Conservation (phyloP, 2,329 filamentous ascomycete species). For the Calonectria honghensis region DNA sequence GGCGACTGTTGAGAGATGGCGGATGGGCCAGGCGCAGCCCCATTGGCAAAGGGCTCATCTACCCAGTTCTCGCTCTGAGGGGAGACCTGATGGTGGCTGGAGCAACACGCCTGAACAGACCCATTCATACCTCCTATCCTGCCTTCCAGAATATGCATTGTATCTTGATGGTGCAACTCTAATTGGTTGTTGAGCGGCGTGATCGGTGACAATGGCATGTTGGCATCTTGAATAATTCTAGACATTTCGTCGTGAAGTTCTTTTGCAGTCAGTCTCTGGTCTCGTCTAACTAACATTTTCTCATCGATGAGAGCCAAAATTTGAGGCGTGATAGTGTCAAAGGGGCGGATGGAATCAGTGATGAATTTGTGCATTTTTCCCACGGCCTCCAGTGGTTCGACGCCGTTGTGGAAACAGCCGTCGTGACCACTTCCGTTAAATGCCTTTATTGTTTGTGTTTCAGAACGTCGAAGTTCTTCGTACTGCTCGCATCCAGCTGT, state of each 20-base stretch:
- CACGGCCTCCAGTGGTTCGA: neutral
- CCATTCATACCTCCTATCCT: neutral
- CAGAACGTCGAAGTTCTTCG: neutral
- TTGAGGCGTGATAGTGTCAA: neutral
- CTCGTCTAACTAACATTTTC: neutral
- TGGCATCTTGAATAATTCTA: neutral
- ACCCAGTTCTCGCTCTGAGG: neutral
- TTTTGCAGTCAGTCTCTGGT: neutral
- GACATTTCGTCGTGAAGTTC: neutral
- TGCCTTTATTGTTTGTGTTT: neutral
- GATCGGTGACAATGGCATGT: neutral
- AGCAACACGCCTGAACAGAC: neutral
- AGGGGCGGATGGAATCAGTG: neutral
- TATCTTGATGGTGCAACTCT: neutral
- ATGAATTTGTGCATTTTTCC: neutral
- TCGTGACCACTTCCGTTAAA: neutral
- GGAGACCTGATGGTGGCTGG: neutral
- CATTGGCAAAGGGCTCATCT: neutral
- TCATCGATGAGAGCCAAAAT: neutral
- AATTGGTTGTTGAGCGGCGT: neutral
- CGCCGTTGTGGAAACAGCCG: neutral
- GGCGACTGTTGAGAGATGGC: neutral
- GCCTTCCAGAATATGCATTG: neutral
- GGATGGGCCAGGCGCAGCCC: neutral
- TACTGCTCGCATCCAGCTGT: neutral